Evolutionary conservation across 2,329 filamentous ascomycete genomes (phyloP).

Genomic region (Ophidiomyces ophidiicola): DNA sequence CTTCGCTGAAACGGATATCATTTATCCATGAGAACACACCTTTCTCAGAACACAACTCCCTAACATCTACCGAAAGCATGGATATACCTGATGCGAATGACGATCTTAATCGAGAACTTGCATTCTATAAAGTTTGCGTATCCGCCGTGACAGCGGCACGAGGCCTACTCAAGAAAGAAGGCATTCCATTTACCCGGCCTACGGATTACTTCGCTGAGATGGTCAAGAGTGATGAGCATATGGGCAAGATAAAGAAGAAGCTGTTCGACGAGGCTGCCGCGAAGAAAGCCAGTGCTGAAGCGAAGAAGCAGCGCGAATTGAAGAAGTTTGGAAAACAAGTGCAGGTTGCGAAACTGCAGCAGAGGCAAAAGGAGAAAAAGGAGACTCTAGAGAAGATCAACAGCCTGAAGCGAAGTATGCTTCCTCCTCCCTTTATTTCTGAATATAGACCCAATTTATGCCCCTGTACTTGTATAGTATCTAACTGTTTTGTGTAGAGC

Average conservation of each 20-base stretch:
- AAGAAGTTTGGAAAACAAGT: slow-evolving; percentile 99
- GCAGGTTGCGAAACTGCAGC: slow-evolving; percentile 89
- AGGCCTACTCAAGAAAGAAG: slow-evolving; percentile 64
- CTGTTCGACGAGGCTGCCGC: slow-evolving; percentile 79
- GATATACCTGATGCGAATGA: slow-evolving; percentile 75
- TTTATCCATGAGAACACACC: slow-evolving; percentile 50
- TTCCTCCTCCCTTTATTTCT: neutral
- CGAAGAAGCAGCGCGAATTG: slow-evolving; percentile 79
- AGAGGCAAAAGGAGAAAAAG: slow-evolving; percentile 81
- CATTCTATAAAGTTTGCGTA: slow-evolving; percentile 83
- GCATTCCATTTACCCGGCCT: slow-evolving; percentile 73
- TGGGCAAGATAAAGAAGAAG: slow-evolving; percentile 92
- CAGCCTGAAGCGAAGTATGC: slow-evolving; percentile 84
- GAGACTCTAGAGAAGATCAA: slow-evolving; percentile 94
- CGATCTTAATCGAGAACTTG: slow-evolving; percentile 80
- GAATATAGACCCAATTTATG: neutral
- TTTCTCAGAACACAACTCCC: slow-evolving; percentile 71
- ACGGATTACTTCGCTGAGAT: slow-evolving; percentile 98
- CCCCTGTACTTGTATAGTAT: neutral
- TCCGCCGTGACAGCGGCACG: slow-evolving; percentile 65
- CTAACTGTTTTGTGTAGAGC: slow-evolving; percentile 61
- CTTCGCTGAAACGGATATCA: slow-evolving; percentile 58
- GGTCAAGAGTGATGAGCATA: slow-evolving; percentile 96
- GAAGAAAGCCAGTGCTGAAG: slow-evolving; percentile 87
- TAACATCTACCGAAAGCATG: slow-evolving; percentile 56